Percentiles rank a stretch among this genome's conserved stretches.
Conservation (phyloP, 306 rosid genomes). For the Acacia melanoxylon region DNA sequence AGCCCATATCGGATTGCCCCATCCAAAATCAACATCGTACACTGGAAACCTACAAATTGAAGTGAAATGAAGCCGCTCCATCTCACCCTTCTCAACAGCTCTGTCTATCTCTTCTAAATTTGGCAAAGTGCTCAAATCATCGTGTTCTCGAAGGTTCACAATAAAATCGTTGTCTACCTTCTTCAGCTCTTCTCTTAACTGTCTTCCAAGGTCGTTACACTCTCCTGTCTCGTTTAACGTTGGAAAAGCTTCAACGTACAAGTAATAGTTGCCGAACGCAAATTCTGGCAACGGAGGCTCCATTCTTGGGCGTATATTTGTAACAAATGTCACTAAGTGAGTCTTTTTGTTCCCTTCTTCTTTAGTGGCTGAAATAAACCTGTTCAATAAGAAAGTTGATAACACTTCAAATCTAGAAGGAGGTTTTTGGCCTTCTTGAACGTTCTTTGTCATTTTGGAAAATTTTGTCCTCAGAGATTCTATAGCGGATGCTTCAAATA, state of each 20-base stretch:
- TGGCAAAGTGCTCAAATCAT: background rate
- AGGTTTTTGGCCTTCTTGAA: background rate
- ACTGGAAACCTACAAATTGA: constrained; percentile 39
- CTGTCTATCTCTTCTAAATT: background rate
- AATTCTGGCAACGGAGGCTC: constrained; percentile 30
- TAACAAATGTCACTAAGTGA: constrained; percentile 17
- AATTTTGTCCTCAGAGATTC: constrained; percentile 42
- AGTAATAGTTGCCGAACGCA: constrained; percentile 36
- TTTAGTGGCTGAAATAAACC: constrained; percentile 33
- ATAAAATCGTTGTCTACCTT: background rate
- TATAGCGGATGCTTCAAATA: constrained; percentile 31
- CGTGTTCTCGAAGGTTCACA: background rate
- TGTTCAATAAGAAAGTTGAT: constrained; percentile 45
- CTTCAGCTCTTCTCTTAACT: background rate
- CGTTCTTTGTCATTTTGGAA: background rate
- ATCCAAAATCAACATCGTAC: constrained; percentile 48
- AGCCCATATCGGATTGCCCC: constrained; percentile 47
- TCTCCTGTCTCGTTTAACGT: background rate
- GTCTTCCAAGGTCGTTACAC: background rate
- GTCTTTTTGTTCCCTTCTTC: background rate
- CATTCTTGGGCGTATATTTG: constrained; percentile 42
- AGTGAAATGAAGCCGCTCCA: constrained; percentile 13
- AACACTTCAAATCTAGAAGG: constrained; percentile 50
- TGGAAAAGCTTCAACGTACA: background rate
- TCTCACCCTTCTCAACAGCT: constrained; percentile 1